Conservation (phyloP, 108 stramenopile species). For the Skeletonema grethae region DNA sequence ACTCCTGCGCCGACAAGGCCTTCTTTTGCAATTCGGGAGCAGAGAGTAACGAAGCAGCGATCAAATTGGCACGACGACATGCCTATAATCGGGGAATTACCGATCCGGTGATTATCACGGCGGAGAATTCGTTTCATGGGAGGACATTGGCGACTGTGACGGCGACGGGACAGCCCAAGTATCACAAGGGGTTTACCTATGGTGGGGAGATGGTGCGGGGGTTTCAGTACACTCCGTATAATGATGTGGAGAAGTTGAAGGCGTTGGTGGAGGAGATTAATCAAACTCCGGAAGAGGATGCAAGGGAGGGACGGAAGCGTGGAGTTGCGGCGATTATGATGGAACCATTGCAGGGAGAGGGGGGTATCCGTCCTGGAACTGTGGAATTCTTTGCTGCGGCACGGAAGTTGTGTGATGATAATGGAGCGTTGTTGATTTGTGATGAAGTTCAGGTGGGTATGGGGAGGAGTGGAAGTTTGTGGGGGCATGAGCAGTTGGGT, state of each 20-base stretch:
- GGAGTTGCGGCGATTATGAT: constrained; percentile 95
- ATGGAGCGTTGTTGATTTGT: constrained; percentile 88
- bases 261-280: constrained; percentile 70
- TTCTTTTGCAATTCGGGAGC: constrained; percentile 99
- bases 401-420: constrained; percentile 84
- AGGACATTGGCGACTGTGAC: constrained; percentile 93
- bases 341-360: constrained; percentile 97
- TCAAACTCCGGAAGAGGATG: constrained; percentile 61
- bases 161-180: constrained; percentile 97
- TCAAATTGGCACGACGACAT: constrained; percentile 93
- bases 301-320: constrained; percentile 56
- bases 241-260: constrained; percentile 83
- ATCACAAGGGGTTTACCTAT: constrained; percentile 91
- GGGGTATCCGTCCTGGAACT: constrained; percentile 91
- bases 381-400: constrained; percentile 79
- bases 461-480: constrained; percentile 94
- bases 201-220: constrained; percentile 89
- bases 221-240: constrained; percentile 91
- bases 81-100: constrained; percentile 78
- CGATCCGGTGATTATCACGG: constrained; percentile 94
- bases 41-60: constrained; percentile 97
- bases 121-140: constrained; percentile 93
- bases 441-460: constrained; percentile 99
- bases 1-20: constrained; percentile 89
- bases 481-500: constrained; percentile 91